phyloP scores from a whole-genome alignment of 1,284 basidiomycete species.

The Pyrrhoderma lamaoense region DNA sequence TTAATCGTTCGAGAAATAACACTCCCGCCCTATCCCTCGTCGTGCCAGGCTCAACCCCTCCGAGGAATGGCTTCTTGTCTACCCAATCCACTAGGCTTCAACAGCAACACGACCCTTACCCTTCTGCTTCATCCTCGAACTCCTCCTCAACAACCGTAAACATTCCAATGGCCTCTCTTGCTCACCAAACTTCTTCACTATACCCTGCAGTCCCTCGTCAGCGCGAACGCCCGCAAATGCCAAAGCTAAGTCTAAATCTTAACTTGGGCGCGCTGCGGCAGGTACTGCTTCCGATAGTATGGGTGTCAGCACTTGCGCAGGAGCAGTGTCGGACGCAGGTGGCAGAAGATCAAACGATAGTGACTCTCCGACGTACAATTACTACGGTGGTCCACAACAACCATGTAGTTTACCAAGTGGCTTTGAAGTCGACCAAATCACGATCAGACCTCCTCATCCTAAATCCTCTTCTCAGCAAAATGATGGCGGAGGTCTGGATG shows the following conservation, averaged over 20 bases:
- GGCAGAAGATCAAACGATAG: constrained; percentile 13
- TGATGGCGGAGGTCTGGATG: constrained; percentile 3
- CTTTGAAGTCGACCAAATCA: constrained; percentile 14
- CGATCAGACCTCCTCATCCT: constrained; percentile 8
- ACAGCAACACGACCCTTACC: constrained; percentile 13
- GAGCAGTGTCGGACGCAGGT: neutral
- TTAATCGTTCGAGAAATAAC: constrained; percentile 28
- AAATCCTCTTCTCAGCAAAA: neutral
- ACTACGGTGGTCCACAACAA: constrained; percentile 9
- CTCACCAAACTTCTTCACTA: constrained; percentile 10
- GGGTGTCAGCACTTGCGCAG: too few relatives aligned
- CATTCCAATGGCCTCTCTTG: constrained; percentile 21
- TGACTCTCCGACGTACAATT: constrained; percentile 15
- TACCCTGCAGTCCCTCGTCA: constrained; percentile 19
- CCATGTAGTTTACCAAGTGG: neutral
- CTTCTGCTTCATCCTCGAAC: constrained; percentile 22
- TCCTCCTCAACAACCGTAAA: constrained; percentile 22
- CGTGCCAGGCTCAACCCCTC: constrained; percentile 26
- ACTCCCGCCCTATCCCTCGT: constrained; percentile 23
- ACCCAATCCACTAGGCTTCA: too few relatives aligned
- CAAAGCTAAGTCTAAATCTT: constrained; percentile 1
- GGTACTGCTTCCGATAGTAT: too few relatives aligned
- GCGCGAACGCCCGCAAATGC: constrained; percentile 9
- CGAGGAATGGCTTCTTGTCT: constrained; percentile 3
- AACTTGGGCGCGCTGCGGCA: too few relatives aligned